Percentiles rank a stretch among this genome's conserved stretches.
Conservation (phyloP, 2,329 filamentous ascomycete species). For the Lasiodiplodia theobromae region DNA sequence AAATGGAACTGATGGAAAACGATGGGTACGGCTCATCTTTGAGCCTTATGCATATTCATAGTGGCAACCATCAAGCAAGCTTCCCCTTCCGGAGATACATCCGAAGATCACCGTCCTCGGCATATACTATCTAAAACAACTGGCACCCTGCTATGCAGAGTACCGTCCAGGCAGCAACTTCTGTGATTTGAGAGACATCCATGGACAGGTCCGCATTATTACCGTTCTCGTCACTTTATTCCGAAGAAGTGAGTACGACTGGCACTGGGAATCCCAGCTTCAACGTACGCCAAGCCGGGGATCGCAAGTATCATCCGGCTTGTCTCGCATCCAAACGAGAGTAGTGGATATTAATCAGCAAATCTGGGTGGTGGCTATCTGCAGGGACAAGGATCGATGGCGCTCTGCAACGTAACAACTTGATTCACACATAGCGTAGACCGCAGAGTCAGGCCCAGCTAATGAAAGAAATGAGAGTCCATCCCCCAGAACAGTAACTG, state of each 20-base stretch:
- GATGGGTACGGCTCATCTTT: neutral
- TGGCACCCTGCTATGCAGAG: neutral
- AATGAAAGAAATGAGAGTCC: neutral
- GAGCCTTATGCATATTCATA: neutral
- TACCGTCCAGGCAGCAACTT: neutral
- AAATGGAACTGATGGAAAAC: neutral
- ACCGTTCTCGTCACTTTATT: neutral
- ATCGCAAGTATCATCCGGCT: neutral
- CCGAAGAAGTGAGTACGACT: neutral
- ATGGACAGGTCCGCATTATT: neutral
- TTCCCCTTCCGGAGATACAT: neutral
- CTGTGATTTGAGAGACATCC: neutral
- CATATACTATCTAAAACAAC: neutral
- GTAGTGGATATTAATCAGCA: neutral
- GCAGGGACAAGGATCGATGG: constrained; percentile 12
- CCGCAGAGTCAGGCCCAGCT: neutral
- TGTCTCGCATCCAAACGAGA: neutral
- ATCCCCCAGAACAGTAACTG: neutral
- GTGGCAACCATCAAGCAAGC: neutral
- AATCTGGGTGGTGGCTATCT: neutral
- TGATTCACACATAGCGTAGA: neutral
- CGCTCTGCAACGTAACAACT: neutral
- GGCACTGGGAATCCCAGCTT: neutral
- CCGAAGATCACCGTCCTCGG: neutral
- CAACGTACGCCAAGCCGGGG: neutral